Evolutionary conservation across 148 eudicot genomes (phyloP), one percentile per base, ranked within the genome.

Genomic region (Camellia japonica): DNA sequence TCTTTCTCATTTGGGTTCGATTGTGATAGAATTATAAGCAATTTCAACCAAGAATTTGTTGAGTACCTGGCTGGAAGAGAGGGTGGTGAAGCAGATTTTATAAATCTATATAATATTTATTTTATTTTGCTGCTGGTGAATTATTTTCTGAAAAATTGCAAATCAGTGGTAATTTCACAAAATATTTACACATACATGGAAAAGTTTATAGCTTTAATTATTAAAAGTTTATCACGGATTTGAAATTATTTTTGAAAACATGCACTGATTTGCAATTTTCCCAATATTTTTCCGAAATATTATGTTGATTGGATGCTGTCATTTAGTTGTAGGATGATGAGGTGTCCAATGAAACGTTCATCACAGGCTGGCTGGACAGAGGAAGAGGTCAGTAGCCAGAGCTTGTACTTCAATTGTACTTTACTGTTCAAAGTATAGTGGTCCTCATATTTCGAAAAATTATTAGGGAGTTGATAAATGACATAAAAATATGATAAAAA

Each of bases 291-390:
- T 16, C 23, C 43, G 2, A 16, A 49, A 20, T 38, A 30, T 19
- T 68, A 30, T 81, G 16, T 44, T 46, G n/a, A 46, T 69, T 75
- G 65, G 62, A 41, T 67, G 56, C 59, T 67, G 55, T 68, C 67
- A 72, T 79, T 54, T 23, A 64, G 78, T 76, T 63, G n/a, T 70
- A 87, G 84, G 83, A 89, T 88, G 81, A 83, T 60, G 76, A 83
- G 74, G 60, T 84, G 90, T 68, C 81, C 87, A 46, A 75, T 82
- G 19, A 87, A 80, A 75, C 95, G 98, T 16, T 86, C 98, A 63
- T 91, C 98, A 68, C 89, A 88, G 80, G 92, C 93, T 51, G 95
- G 97, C 23, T 94, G 98, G 98, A 94, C 98, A 13, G 90, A 84
- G 67, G 95, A 92, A 85, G 97, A 92, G 97, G 98, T 92, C 7